Base-by-base conservation (phyloP, 441 rosid species). In the Syzygium malaccense region DNA sequence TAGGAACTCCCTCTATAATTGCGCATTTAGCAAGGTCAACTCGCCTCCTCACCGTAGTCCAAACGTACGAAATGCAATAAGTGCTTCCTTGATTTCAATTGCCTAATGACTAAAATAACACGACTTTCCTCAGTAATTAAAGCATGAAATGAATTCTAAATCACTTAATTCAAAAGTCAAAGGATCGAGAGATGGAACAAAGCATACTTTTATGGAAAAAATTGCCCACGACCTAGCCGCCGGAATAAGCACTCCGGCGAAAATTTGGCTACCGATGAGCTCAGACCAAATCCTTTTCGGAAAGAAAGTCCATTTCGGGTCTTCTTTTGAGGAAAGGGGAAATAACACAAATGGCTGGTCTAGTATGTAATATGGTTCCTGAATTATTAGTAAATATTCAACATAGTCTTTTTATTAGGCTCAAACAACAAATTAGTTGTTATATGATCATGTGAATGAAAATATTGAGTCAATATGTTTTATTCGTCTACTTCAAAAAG, bases 341-440 rank as follows among this genome's bases (percentile, higher is more conserved):
- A 68, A 19, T 33, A 71, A 71, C 12, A 3, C 1, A 33, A 37
- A 1, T 4, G 8, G 0, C 33, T 19, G 28, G 8, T 8, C 0
- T 10, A 33, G 19, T 68, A 11, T 33, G 2, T 0, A 33, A 6
- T 37, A 0, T 37, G 3, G 2, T 10, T 1, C 1, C 0, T 19
- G 2, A 68, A 33, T 4, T 68, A 5, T 19, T 10, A 0, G 4
- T 19, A 19, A 9, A 68, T 68, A 1, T 33, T 33, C 4, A 33
- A 68, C 5, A 0, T 19, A 19, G 28, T 33, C 25, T 66, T 66
- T 32, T 0, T 6, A 0, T 66, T 32, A 41, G 30, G 6, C 79
- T 33, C 14, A 33, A 68, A 2, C 0, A 9, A 68, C 26, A 68
- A 68, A 68, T 68, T 0, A 32, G 25, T 32, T 32, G 79, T 68